Evolutionary conservation across 2,329 filamentous ascomycete species (phyloP).

Genomic region (Alternaria sp.): DNA sequence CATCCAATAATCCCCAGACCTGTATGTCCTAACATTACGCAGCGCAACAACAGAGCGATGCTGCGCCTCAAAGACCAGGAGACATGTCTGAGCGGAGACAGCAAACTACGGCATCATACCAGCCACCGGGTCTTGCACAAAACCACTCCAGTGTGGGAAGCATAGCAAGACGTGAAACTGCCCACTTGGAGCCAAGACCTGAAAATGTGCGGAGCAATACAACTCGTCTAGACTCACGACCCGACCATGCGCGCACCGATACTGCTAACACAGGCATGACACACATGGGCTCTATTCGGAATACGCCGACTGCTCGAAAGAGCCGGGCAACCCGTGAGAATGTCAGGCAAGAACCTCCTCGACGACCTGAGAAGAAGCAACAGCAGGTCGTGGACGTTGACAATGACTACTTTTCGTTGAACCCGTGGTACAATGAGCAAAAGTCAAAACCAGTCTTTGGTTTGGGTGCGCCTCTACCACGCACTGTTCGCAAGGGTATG

Average conservation of each 20-base stretch:
- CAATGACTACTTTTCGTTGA: conserved; percentile 63
- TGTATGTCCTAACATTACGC: not conserved
- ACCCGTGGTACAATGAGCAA: conserved; percentile 64
- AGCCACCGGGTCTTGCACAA: conserved; percentile 13
- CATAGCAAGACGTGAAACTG: conserved; percentile 28
- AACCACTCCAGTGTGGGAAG: conserved; percentile 23
- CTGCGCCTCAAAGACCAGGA: conserved; percentile 7
- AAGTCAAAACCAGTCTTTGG: conserved; percentile 63
- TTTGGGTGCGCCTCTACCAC: conserved; percentile 63
- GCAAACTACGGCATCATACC: conserved; percentile 16
- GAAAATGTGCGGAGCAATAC: conserved; percentile 16
- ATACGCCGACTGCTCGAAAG: conserved; percentile 21
- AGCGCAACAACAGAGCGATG: conserved; percentile 8
- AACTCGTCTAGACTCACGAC: conserved; percentile 12
- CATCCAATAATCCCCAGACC: not conserved
- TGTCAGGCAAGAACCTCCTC: conserved; percentile 17
- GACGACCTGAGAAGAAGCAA: conserved; percentile 38
- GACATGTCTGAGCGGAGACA: conserved; percentile 12
- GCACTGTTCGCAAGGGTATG: conserved; percentile 64
- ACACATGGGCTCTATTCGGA: conserved; percentile 25
- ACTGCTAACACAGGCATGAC: conserved; percentile 20
- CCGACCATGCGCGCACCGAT: conserved; percentile 12
- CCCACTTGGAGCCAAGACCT: conserved; percentile 14
- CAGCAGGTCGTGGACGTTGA: conserved; percentile 53
- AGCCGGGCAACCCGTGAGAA: conserved; percentile 22